Percentiles rank a stretch among this genome's conserved stretches.
Evolutionary conservation across 306 rosid species (phyloP).

Genomic region (Cucurbita argyrosperma): DNA sequence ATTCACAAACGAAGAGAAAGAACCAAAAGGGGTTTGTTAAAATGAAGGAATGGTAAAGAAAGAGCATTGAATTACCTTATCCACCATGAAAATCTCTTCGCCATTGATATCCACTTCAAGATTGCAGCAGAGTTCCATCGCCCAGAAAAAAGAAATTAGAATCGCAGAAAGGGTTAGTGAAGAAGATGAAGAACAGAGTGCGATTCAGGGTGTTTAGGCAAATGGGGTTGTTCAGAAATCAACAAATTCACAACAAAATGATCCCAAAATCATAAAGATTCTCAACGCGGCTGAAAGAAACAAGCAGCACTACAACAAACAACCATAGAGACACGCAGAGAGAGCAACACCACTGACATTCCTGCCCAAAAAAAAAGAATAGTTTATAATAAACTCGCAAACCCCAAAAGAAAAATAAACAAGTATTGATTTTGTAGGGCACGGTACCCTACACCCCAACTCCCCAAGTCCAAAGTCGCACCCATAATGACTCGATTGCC

Average conservation of each 20-base stretch:
- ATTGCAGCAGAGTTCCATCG: constrained; percentile 56
- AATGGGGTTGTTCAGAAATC: not conserved
- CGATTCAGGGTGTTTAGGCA: too few species aligned
- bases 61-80: constrained; percentile 40
- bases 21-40: not conserved
- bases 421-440: constrained; percentile 3
- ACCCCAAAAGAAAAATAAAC: not conserved
- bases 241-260: constrained; percentile 29
- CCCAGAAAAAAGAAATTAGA: not conserved
- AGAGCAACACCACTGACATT: constrained; percentile 3
- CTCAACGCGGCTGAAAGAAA: constrained; percentile 26
- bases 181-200: constrained; percentile 9
- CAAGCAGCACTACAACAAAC: constrained; percentile 10
- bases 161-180: not conserved
- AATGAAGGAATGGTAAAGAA: too few species aligned
- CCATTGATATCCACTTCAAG: constrained; percentile 94
- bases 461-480: not conserved
- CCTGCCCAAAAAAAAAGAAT: not conserved
- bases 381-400: not conserved
- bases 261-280: constrained; percentile 29
- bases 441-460: not conserved
- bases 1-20: not conserved
- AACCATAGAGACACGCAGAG: too few species aligned
- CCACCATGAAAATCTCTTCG: constrained; percentile 69
- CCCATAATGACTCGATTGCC: too few species aligned